Base-by-base conservation (phyloP, 805 yeast species). In the Wickerhamomyces canadensis region DNA sequence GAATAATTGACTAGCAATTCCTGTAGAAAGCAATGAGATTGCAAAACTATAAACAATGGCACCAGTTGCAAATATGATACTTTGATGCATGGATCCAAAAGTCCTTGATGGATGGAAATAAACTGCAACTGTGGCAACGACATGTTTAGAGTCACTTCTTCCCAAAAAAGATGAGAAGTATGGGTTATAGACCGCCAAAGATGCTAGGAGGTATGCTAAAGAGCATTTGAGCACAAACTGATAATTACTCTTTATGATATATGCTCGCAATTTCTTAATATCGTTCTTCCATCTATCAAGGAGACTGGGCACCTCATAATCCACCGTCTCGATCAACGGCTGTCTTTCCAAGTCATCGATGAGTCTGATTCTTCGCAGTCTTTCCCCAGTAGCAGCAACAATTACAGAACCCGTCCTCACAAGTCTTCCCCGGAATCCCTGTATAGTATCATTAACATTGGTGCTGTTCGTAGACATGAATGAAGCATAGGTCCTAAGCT, bases 81-180 rank as follows among this genome's bases (percentile, higher is more conserved):
- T 78, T 52, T 85, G 87, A 42, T 78, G 72, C 91, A 85, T 85
- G 15, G 85, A 75, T 0, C 95, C 95, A 39, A 75, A 73, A 0
- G 93, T 72, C 34, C 95, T 59, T 2, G 89, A 73, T 0, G 95
- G 87, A 52, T 85, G 93, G 64, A 86, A 85, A 57, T 86, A 86
- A 3, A 85, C 93, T 1, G 85, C 82, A 9, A 81, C 81, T 0
- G 95, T 86, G 27, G 94, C 87, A 3, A 82, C 78, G 45, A 84
- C 72, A 62, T 85, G 95, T 55, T 85, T 85, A 10, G 83, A 76
- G 58, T 83, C 89, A 19, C 84, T 69, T 25, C 61, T 55, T 0
- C 94, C 94, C 30, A 84, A 54, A 2, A 76, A 42, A 14, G 57
- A 48, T 10, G 78, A 68, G 32, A 79, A 61, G 1, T 72, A 61